Base-by-base conservation (phyloP, 2,329 filamentous ascomycete genomes). In the Cladosporium sp. region DNA sequence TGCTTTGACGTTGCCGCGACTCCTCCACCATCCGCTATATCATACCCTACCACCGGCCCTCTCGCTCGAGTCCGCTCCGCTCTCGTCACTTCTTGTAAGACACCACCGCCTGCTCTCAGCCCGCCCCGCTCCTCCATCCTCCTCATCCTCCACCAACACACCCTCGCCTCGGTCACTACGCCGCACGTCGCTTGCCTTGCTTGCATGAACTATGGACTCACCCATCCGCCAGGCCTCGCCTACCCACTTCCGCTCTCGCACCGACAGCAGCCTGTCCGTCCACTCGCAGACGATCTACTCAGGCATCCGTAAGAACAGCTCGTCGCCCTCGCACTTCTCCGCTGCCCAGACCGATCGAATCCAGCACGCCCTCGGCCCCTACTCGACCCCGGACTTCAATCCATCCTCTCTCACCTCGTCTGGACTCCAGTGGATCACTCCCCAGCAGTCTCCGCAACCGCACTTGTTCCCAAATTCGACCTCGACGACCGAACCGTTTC, bases 371-470 rank as follows among this genome's bases (percentile, higher is more conserved):
- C 32, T 53, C 28, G 28, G 46, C 16, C 50, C 43, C 28, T 46
- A 46, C 33, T 42, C 42, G 33, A 42, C 42, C 37, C 43, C 43
- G 35, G 50, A 53, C 38, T 45, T 53, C 40, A 35, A 42, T 28
- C 35, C 49, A 38, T 35, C n/a, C 53, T 43, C 43, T 9, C 33
- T 52, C 43, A 44, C 38, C 51, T 41, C 43, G n/a, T 28, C 54
- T 14, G 56, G 54, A 41, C 45, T 59, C 40, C 57, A 62, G 54
- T 68, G 64, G 64, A 56, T 63, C 42, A 66, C 65, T 32, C 61
- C 64, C 22, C 61, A 65, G 46, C 61, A 60, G 28, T 68, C 66
- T 44, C 65, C 66, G n/a, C 60, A 64, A 58, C 63, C 62, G 3
- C 58, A 63, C 14, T 57, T 61, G 48, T 58, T 58, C 32, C 46